Evolutionary conservation across 257 asterid genomes (phyloP).

Genomic region (Penstemon eatonii): DNA sequence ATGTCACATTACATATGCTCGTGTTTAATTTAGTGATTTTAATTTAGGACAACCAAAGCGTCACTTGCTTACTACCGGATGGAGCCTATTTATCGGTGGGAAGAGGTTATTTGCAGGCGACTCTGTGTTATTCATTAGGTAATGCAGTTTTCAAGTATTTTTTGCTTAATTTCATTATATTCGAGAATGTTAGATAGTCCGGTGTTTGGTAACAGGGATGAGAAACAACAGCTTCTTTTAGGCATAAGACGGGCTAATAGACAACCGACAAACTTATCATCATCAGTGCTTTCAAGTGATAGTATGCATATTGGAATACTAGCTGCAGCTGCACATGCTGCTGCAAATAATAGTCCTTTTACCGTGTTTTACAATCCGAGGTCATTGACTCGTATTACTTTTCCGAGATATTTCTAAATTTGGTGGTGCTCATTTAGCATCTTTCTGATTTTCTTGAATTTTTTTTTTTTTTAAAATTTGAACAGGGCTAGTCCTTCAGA

Average conservation of each 20-base stretch:
- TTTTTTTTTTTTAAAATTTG: conserved; percentile 13
- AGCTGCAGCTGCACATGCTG: conserved; percentile 83
- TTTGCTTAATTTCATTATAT: neutral
- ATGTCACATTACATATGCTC: neutral
- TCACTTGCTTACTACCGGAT: conserved; percentile 92
- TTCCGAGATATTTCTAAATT: no score
- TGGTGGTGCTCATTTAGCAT: no score
- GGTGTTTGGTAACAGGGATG: conserved; percentile 47
- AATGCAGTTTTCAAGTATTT: conserved; percentile 18
- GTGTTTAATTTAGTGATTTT: conserved; percentile 5
- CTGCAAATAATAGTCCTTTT: conserved; percentile 67
- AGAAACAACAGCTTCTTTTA: conserved; percentile 72
- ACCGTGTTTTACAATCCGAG: conserved; percentile 75
- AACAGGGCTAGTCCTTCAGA: conserved; percentile 96
- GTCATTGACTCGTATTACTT: conserved; percentile 25
- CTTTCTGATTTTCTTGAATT: neutral
- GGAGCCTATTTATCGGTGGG: conserved; percentile 94
- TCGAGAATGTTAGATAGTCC: neutral
- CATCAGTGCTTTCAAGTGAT: conserved; percentile 67
- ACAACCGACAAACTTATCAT: conserved; percentile 62
- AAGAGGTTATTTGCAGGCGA: conserved; percentile 92
- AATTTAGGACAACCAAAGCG: conserved; percentile 87
- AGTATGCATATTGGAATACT: conserved; percentile 77
- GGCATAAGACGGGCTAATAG: conserved; percentile 69
- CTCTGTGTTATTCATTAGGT: conserved; percentile 88